Evolutionary conservation across 305 asterid species (phyloP).

Genomic region (Solanum hybrid): DNA sequence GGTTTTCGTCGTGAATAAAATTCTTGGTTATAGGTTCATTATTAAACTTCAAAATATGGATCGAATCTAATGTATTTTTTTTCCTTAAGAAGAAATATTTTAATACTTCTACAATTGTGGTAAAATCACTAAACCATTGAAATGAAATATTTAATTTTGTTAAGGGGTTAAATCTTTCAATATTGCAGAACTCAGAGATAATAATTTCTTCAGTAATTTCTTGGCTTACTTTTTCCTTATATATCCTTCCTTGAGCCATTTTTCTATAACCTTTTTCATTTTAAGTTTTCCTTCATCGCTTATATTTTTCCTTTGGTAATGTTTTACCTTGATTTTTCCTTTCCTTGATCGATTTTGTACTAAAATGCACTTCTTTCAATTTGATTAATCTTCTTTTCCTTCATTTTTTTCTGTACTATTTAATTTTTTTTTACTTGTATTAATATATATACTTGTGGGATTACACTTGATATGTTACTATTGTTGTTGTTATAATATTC

Average conservation of each 20-base stretch:
- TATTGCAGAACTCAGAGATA: neutral
- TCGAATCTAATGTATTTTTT: neutral
- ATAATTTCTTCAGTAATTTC: neutral
- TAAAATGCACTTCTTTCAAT: neutral
- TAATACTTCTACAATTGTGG: neutral
- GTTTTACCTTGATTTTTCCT: neutral
- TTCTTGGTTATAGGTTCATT: neutral
- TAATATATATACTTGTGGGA: neutral
- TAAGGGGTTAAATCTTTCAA: neutral
- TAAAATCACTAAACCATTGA: neutral
- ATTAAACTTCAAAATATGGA: neutral
- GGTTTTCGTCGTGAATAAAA: neutral
- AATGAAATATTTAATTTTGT: neutral
- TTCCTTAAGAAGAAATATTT: neutral
- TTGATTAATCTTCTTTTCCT: neutral
- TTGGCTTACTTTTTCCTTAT: neutral
- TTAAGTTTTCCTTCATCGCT: neutral
- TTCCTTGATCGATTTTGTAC: neutral
- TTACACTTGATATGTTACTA: too few species aligned
- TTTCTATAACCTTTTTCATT: neutral
- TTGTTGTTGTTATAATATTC: neutral
- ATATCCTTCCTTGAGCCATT: neutral
- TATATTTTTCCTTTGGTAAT: neutral
- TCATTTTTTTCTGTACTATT: neutral
- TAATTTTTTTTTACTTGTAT: neutral